These are phyloP conservation scores for Metschnikowia cubensis DNA, from an alignment of 805 yeast genomes.

Conservation along the genomic window DNA sequence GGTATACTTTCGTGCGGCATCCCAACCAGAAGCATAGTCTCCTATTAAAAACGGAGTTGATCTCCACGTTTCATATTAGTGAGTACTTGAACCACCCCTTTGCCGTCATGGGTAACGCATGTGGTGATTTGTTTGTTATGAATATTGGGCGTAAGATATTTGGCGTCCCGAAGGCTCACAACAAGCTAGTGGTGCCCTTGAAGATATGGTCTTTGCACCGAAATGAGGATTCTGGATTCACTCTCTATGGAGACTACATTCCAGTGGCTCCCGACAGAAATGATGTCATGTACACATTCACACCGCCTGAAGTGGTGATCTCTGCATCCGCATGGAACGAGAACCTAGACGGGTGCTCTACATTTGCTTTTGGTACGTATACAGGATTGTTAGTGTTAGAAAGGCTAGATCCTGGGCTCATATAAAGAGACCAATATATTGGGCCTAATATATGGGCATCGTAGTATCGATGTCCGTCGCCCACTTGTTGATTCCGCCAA, in stretches of 20 bases:
- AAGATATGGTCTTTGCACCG: constrained; percentile 29
- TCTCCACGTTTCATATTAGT: constrained; percentile 27
- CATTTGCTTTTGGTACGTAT: constrained; percentile 51
- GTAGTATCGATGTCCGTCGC: constrained; percentile 51
- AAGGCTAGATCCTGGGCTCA: constrained; percentile 25
- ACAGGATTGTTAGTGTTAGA: constrained; percentile 50
- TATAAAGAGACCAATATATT: neutral
- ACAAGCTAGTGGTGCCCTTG: constrained; percentile 40
- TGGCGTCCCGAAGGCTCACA: constrained; percentile 31
- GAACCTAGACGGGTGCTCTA: constrained; percentile 34
- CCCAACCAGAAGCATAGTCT: constrained; percentile 34
- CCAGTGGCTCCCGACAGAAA: constrained; percentile 28
- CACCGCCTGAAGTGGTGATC: constrained; percentile 49
- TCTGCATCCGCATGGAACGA: constrained; percentile 59
- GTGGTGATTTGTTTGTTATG: constrained; percentile 34
- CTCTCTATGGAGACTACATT: constrained; percentile 25
- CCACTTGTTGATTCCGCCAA: constrained; percentile 78
- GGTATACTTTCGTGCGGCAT: constrained; percentile 27
- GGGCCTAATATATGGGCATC: constrained; percentile 12
- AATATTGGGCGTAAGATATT: constrained; percentile 38
- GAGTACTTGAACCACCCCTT: constrained; percentile 38
- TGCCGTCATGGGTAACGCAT: constrained; percentile 29
- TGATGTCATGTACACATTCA: constrained; percentile 27
- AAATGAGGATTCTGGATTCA: constrained; percentile 10
- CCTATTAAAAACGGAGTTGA: constrained; percentile 28